Percentiles rank a stretch among this genome's conserved stretches.
Conservation (phyloP, 371 early-diverging fungal species). For the Circinella minor region DNA sequence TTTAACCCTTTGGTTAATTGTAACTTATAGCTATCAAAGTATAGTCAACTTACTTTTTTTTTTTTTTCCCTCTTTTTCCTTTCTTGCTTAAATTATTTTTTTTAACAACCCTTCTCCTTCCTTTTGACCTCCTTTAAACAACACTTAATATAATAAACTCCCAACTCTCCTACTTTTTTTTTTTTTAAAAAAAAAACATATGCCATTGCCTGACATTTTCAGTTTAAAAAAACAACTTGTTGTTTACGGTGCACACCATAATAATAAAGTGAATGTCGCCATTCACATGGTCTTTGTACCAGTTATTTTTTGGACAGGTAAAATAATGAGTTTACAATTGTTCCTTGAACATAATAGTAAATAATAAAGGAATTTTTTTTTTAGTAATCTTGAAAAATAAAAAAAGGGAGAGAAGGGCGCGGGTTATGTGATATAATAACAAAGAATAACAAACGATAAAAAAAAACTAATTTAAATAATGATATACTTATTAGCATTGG, state of each 20-base stretch:
- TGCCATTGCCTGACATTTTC: constrained; percentile 48
- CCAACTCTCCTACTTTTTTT: too few species aligned
- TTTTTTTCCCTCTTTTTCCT: too few species aligned
- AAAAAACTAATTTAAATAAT: background rate
- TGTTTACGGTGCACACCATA: constrained; percentile 82
- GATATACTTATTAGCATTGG: constrained; percentile 53
- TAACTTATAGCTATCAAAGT: too few species aligned
- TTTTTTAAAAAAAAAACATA: background rate
- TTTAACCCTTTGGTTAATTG: too few species aligned
- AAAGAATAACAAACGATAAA: too few species aligned
- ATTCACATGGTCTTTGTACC: constrained; percentile 95
- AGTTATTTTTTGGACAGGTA: constrained; percentile 82
- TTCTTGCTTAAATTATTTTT: too few species aligned
- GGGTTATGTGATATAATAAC: too few species aligned
- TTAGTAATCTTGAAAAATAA: too few species aligned
- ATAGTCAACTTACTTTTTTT: background rate
- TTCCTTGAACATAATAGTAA: background rate
- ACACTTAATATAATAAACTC: too few species aligned
- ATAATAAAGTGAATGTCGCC: constrained; percentile 75
- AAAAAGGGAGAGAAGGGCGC: too few species aligned
- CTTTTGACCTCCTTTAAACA: too few species aligned
- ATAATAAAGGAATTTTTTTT: background rate
- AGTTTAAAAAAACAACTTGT: constrained; percentile 78
- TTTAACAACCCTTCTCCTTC: too few species aligned
- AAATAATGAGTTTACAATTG: background rate